Evolutionary conservation across 2,329 filamentous ascomycete genomes (phyloP).

Genomic region (Pyrenophora graminea): DNA sequence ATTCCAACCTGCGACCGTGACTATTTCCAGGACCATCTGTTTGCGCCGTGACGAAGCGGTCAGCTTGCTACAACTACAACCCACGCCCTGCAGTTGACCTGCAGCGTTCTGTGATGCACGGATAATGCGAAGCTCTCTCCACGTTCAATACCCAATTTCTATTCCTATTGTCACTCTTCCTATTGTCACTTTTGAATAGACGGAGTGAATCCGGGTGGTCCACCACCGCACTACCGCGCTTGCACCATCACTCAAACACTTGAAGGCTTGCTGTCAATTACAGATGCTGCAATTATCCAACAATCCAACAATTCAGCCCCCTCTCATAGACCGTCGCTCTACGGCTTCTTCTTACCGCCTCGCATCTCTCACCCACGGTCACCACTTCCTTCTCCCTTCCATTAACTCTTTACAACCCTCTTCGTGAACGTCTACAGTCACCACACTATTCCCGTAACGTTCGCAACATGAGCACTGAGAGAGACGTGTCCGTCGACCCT

Average conservation of each 20-base stretch:
- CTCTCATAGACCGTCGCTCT: neutral
- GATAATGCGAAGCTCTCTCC: neutral
- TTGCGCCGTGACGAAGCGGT: slow-evolving; percentile 18
- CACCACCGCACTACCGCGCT: neutral
- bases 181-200: neutral
- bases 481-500: slow-evolving; percentile 10
- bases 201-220: neutral
- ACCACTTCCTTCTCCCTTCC: neutral
- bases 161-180: neutral
- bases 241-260: slow-evolving; percentile 7
- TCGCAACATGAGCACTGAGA: neutral
- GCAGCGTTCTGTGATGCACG: neutral
- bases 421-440: neutral
- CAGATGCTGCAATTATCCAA: neutral
- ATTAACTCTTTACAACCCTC: neutral
- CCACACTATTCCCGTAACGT: too few species aligned
- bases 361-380: neutral
- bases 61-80: slow-evolving; percentile 4
- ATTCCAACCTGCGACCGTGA: slow-evolving; percentile 4
- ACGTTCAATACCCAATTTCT: neutral
- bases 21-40: slow-evolving; percentile 7
- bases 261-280: slow-evolving; percentile 7
- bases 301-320: neutral
- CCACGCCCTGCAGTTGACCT: slow-evolving; percentile 3
- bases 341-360: neutral